Evolutionary conservation across 2,329 filamentous ascomycete species (phyloP).

Genomic region (Trichophyton mentagrophytes): DNA sequence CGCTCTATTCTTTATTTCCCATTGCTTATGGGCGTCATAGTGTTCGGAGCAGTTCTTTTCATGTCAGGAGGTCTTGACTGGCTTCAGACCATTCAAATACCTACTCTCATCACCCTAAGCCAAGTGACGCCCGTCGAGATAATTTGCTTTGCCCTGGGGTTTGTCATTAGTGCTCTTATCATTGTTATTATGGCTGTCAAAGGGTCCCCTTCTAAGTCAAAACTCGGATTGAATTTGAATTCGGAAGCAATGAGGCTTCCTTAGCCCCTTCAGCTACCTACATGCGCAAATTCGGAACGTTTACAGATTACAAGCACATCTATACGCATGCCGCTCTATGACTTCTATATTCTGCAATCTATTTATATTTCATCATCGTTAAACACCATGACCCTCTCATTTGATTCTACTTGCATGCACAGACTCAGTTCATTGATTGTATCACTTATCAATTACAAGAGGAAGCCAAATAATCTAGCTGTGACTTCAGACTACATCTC

Average conservation of each 20-base stretch:
- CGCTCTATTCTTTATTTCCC: not conserved
- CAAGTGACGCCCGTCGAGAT: not conserved
- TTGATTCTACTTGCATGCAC: not conserved
- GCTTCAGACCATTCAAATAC: not conserved
- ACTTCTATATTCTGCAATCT: not conserved
- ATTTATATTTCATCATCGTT: not conserved
- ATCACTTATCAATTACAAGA: not conserved
- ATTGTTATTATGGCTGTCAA: not conserved
- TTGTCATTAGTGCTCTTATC: not conserved
- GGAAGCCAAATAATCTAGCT: not conserved
- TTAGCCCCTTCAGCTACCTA: not conserved
- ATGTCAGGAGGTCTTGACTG: not conserved
- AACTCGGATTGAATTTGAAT: not conserved
- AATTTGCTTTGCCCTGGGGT: not conserved
- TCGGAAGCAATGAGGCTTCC: not conserved
- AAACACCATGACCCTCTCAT: not conserved
- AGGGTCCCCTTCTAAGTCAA: not conserved
- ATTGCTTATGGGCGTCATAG: not conserved
- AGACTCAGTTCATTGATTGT: not conserved
- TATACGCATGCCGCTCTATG: not conserved
- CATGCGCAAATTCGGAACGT: not conserved
- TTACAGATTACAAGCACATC: not conserved
- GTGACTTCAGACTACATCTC: not conserved
- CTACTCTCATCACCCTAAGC: not conserved
- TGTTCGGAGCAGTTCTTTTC: not conserved